Evolutionary conservation across 2,329 filamentous ascomycete species (phyloP).

Genomic region (Alternaria brassicae): DNA sequence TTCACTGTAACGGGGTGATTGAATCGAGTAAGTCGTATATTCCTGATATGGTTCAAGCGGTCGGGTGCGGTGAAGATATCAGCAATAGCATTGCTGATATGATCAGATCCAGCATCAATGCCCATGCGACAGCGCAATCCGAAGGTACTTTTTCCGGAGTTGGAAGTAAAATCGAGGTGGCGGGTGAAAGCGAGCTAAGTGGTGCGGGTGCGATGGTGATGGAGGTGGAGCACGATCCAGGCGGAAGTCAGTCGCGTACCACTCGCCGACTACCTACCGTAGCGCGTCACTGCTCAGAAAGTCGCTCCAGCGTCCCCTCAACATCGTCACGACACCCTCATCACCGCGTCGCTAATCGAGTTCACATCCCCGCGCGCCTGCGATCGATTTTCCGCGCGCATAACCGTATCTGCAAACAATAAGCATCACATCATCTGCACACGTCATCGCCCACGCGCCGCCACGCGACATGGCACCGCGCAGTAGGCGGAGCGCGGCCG

Average conservation of each 20-base stretch:
- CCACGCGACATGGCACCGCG: constrained; percentile 49
- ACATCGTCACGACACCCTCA: constrained; percentile 15
- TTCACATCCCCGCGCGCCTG: constrained; percentile 14
- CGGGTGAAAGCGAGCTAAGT: not conserved
- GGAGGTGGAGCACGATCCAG: constrained; percentile 14
- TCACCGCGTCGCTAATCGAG: constrained; percentile 21
- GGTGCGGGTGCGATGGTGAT: not conserved
- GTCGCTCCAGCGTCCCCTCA: constrained; percentile 14
- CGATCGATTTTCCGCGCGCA: constrained; percentile 6
- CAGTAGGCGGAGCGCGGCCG: constrained; percentile 48
- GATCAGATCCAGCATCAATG: not conserved
- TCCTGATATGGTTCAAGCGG: not conserved
- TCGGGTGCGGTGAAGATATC: not conserved
- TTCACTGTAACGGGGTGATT: not conserved
- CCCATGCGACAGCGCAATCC: not conserved
- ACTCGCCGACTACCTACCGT: too few relatives aligned
- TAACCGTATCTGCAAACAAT: not conserved
- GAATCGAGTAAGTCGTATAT: not conserved
- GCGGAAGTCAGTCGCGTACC: constrained; percentile 17
- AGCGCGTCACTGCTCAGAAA: constrained; percentile 29
- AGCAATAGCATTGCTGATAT: not conserved
- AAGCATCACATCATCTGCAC: not conserved
- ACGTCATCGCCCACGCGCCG: constrained; percentile 29
- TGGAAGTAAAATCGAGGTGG: not conserved
- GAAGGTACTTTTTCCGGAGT: not conserved